Evolutionary conservation across 2,329 filamentous ascomycete genomes (phyloP), one percentile per base, ranked within the genome.

Genomic region (Ophiocordyceps camponoti-leonardi): DNA sequence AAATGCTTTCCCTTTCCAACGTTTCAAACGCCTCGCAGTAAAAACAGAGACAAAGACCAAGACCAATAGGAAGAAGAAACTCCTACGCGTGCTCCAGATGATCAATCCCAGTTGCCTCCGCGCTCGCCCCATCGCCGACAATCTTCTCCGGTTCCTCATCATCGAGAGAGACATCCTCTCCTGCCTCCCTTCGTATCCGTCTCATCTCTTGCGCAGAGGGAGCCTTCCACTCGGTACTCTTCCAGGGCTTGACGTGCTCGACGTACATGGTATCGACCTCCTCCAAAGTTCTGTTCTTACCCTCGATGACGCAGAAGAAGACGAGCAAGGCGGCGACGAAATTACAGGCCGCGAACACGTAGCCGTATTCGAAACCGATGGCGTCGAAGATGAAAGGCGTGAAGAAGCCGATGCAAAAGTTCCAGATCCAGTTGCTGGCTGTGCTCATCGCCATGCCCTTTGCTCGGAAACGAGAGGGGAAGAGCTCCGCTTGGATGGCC

Each of bases 251-350:
- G 52, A 74, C 67, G 41, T 58, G 58, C 37, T 64, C 53, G 18
- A 71, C 66, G 57, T 88, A 87, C 81, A 86, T 86, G 48, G 74
- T 79, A 60, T 86, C 83, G 46, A 86, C 79, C 61, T 86, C 81
- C 64, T 86, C 83, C 19, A 87, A 69, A 2, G 74, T 77, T 33
- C 81, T 73, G 54, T 79, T 80, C 61, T 82, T 79, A 49, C 73
- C 79, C 64, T 86, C 82, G 54, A 80, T 79, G 50, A 86, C 70
- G 62, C 84, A 84, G 67, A 86, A 82, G 68, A 79, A 86, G 48
- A 86, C 79, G 44, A 85, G 68, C 16, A 75, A 53, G 4, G 77
- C 69, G 18, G 77, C 76, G 11, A 69, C 69, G 47, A 75, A 72
- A 56, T 78, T 78, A 58, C 79, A 83, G 6, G 71, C 77, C 0